Evolutionary conservation across 2,329 filamentous ascomycete species (phyloP).

Genomic region (Hymenoscyphus occultus): DNA sequence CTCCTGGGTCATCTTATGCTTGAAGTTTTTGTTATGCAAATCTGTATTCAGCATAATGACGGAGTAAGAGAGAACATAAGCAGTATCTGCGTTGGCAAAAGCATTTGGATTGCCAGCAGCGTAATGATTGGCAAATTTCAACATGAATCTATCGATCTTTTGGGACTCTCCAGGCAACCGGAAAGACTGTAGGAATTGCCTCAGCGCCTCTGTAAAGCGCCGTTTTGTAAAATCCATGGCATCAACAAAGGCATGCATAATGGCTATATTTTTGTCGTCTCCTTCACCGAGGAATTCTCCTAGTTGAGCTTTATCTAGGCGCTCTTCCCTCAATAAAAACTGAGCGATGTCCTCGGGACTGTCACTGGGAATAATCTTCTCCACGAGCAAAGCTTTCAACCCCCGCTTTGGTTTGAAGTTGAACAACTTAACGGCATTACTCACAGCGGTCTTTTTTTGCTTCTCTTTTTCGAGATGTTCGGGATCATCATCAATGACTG

Average conservation of each 20-base stretch:
- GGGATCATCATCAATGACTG: constrained; percentile 80
- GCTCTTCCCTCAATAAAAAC: constrained; percentile 79
- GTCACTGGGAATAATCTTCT: constrained; percentile 83
- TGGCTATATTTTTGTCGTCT: constrained; percentile 88
- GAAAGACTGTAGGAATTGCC: constrained; percentile 91
- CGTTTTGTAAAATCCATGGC: constrained; percentile 89
- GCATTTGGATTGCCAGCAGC: constrained; percentile 93
- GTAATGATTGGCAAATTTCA: constrained; percentile 97
- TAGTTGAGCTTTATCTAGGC: constrained; percentile 85
- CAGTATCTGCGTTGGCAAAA: constrained; percentile 96
- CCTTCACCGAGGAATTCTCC: constrained; percentile 95
- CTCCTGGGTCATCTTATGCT: constrained; percentile 82
- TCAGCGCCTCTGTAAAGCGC: constrained; percentile 87
- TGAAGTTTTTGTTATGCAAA: constrained; percentile 84
- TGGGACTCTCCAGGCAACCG: constrained; percentile 93
- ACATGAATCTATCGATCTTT: constrained; percentile 99
- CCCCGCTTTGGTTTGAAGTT: constrained; percentile 98
- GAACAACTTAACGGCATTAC: constrained; percentile 85
- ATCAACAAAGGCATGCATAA: constrained; percentile 98
- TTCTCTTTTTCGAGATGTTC: constrained; percentile 94
- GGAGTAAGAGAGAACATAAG: constrained; percentile 93
- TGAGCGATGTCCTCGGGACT: constrained; percentile 76
- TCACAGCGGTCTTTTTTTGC: constrained; percentile 86
- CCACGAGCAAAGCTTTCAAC: constrained; percentile 76
- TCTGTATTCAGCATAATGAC: constrained; percentile 97